Evolutionary conservation across 1,284 basidiomycete genomes (phyloP).

Genomic region (Phlebopus sp.): DNA sequence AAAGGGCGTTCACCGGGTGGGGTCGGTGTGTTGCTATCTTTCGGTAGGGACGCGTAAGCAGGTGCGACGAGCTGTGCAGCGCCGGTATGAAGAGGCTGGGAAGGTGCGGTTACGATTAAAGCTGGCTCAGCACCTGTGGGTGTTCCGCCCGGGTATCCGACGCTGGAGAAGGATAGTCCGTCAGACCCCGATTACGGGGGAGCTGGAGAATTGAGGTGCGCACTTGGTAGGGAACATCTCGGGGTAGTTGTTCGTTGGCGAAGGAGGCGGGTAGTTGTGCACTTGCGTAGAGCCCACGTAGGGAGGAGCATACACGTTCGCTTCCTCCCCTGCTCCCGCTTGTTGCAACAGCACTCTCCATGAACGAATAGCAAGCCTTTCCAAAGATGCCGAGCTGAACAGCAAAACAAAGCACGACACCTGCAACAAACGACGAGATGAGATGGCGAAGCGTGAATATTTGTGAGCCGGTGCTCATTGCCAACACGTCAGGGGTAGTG

Average conservation of each 20-base stretch:
- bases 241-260: conserved; percentile 67
- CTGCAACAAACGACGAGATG: conserved; percentile 26
- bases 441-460: conserved; percentile 22
- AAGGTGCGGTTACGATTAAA: conserved; percentile 73
- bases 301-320: conserved; percentile 43
- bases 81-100: conserved; percentile 71
- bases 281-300: conserved; percentile 68
- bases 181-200: not conserved
- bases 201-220: not conserved
- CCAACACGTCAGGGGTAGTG: not conserved
- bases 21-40: conserved; percentile 9
- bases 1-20: conserved; percentile 36
- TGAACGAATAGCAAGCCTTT: conserved; percentile 9
- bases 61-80: conserved; percentile 64
- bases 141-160: conserved; percentile 80
- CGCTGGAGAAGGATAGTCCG: conserved; percentile 25
- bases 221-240: conserved; percentile 66
- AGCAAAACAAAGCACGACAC: conserved; percentile 24
- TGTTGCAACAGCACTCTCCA: not conserved
- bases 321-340: not conserved
- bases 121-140: conserved; percentile 83
- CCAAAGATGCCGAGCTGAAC: conserved; percentile 27
- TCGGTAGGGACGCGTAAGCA: conserved; percentile 15
- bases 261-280: conserved; percentile 67
- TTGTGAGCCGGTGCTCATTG: not conserved